Evolutionary conservation across 305 asterid species (phyloP), one percentile per base, ranked within the genome.

Genomic region (Galium porrigens): DNA sequence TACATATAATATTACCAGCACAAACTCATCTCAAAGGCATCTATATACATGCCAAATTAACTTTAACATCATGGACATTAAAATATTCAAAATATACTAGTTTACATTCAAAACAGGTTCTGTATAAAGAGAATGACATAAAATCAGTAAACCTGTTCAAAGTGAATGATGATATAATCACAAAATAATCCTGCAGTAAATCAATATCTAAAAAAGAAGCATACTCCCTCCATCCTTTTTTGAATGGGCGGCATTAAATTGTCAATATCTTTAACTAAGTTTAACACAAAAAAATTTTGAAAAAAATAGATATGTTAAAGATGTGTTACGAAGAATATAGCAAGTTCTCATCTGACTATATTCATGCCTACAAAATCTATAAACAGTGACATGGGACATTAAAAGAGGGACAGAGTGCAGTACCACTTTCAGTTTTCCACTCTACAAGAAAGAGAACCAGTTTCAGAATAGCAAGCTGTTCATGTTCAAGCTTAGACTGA

Each of bases 401-500:
- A 11, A 41, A 41, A 41, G 48, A 41, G 12, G 48, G 48, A 11
- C 48, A 41, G n/a, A 41, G 48, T n/a, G 48, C 14, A 41, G 48
- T 41, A 89, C 95, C 95, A 65, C 69, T 77, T 77, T 80, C 96
- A 70, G 58, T 75, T 82, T 87, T 92, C 99, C 99, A 92, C 82
- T 78, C 81, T 71, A 89, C 65, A 44, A 89, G 85, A 73, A 85
- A 79, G 73, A 79, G 76, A 70, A 78, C 67, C 72, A 89, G 75
- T 72, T 78, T 85, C 77, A 84, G 70, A 61, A 71, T 68, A 72
- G 90, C 75, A 81, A 81, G 72, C 67, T 89, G 97, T 73, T 89
- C 97, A 12, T 92, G 99, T 72, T 92, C 99, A 66, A 92, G 81
- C 78, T 92, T 92, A 25, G 89, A 81, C 72, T 83, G 83, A 59